Evolutionary conservation across 441 rosid genomes (phyloP).

Genomic region (Croton setiger): DNA sequence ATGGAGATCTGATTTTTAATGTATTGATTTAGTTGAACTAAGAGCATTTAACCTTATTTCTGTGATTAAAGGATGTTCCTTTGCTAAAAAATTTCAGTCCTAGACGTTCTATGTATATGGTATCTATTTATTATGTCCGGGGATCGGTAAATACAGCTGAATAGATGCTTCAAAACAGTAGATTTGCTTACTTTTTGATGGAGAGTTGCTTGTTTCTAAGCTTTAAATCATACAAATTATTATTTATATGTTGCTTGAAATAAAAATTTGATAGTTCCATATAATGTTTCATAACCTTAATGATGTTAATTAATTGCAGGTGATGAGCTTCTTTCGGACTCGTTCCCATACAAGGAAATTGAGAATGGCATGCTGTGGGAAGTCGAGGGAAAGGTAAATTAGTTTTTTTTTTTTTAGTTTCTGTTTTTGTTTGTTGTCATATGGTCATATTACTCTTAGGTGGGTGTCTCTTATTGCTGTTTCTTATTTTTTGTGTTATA

Average conservation of each 20-base stretch:
- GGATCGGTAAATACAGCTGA: too few relatives aligned
- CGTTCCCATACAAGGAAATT: conserved; percentile 83
- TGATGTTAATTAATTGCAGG: conserved; percentile 37
- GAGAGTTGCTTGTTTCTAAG: too few relatives aligned
- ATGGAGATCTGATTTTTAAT: not conserved
- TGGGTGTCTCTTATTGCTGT: not conserved
- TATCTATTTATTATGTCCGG: too few relatives aligned
- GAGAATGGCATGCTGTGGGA: conserved; percentile 78
- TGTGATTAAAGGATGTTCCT: not conserved
- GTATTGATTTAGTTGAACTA: not conserved
- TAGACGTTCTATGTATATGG: not conserved
- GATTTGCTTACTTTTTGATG: too few relatives aligned
- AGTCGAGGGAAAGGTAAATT: conserved; percentile 81
- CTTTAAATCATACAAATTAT: too few relatives aligned
- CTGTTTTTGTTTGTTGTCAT: too few relatives aligned
- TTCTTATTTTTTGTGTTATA: not conserved
- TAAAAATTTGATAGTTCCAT: too few relatives aligned
- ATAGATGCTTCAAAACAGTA: too few relatives aligned
- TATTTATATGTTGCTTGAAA: too few relatives aligned
- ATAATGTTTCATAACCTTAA: not conserved
- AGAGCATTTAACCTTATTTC: not conserved
- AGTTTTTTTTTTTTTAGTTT: too few relatives aligned
- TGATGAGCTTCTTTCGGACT: conserved; percentile 95
- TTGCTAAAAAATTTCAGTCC: not conserved
- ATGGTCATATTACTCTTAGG: too few relatives aligned